These are phyloP conservation scores for Diaporthe citri DNA, from an alignment of 2,329 filamentous ascomycete genomes.

Conservation along the genomic window DNA sequence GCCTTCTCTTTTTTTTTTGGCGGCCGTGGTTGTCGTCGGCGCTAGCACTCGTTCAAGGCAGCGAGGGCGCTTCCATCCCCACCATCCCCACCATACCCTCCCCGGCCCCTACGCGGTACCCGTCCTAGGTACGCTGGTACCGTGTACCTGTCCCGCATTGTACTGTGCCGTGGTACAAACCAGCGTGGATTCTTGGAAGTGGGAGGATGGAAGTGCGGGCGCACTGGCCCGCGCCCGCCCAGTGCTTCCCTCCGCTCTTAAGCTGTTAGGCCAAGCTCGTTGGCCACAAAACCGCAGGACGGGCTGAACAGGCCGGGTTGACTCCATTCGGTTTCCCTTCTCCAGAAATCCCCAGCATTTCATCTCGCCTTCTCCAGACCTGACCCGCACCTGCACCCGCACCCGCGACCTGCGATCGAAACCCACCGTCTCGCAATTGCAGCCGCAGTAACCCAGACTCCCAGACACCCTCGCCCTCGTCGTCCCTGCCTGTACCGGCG, in stretches of 20 bases:
- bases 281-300: slow-evolving; percentile 11
- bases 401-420: slow-evolving; percentile 25
- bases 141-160: slow-evolving; percentile 4
- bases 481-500: background rate
- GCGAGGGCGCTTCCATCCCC: slow-evolving; percentile 14
- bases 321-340: slow-evolving; percentile 31
- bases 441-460: background rate
- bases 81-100: slow-evolving; percentile 5
- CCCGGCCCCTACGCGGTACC: background rate
- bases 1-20: background rate
- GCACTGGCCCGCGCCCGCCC: slow-evolving; percentile 4
- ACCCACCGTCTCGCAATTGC: slow-evolving; percentile 2
- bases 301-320: slow-evolving; percentile 8
- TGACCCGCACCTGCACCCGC: slow-evolving; percentile 30
- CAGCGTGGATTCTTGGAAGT: slow-evolving; percentile 7
- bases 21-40: slow-evolving; percentile 32
- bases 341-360: slow-evolving; percentile 41
- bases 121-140: background rate
- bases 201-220: slow-evolving; percentile 8
- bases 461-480: background rate
- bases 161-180: slow-evolving; percentile 10
- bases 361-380: slow-evolving; percentile 40
- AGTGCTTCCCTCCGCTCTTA: slow-evolving; percentile 8
- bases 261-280: slow-evolving; percentile 6
- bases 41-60: slow-evolving; percentile 33